A percentile compares a stretch with the other conserved stretches of the same genome.
Evolutionary conservation across 225 moss, liverwort and hornwort genomes (phyloP).

Genomic region (Lunularia cruciata): DNA sequence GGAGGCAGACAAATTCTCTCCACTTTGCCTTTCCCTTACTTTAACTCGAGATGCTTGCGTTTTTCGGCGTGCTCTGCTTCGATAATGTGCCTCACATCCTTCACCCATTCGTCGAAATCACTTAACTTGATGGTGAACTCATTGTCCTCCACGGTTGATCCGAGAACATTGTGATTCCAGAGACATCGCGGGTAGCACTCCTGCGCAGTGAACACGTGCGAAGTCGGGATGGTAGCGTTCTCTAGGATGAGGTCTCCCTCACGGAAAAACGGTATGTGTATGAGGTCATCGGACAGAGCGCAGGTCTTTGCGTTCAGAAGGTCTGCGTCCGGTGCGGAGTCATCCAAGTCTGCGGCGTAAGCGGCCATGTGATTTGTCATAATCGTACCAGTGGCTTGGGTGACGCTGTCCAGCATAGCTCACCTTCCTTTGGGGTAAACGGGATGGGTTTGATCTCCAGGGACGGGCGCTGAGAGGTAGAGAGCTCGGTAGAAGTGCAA

Average conservation of each 20-base stretch:
- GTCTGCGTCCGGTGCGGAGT: conserved; percentile 41
- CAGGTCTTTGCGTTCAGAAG: conserved; percentile 34
- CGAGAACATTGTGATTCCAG: neutral
- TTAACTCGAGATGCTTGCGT: conserved; percentile 21
- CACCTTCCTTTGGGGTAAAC: conserved; percentile 35
- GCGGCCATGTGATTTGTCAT: conserved; percentile 16
- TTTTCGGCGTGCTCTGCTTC: conserved; percentile 33
- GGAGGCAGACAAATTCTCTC: conserved; percentile 51
- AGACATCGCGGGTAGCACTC: conserved; percentile 45
- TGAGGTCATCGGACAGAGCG: neutral
- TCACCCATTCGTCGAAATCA: conserved; percentile 45
- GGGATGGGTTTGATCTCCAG: conserved; percentile 17
- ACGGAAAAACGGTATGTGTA: conserved; percentile 15
- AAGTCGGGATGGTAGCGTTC: conserved; percentile 44
- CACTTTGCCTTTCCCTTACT: conserved; percentile 41
- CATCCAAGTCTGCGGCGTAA: conserved; percentile 36
- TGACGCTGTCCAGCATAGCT: neutral
- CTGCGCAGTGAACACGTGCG: conserved; percentile 36
- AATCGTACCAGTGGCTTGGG: neutral
- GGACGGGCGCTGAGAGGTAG: conserved; percentile 35
- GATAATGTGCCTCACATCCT: conserved; percentile 45
- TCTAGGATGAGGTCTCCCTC: conserved; percentile 35
- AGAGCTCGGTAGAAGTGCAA: conserved; percentile 37
- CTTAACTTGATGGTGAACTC: conserved; percentile 32
- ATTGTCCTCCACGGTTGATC: conserved; percentile 15